Percentiles rank a stretch among this genome's conserved stretches.
These are phyloP conservation scores for Beauveria scarabaeidicola DNA, from an alignment of 2,329 filamentous ascomycete genomes.

Conservation along the genomic window DNA sequence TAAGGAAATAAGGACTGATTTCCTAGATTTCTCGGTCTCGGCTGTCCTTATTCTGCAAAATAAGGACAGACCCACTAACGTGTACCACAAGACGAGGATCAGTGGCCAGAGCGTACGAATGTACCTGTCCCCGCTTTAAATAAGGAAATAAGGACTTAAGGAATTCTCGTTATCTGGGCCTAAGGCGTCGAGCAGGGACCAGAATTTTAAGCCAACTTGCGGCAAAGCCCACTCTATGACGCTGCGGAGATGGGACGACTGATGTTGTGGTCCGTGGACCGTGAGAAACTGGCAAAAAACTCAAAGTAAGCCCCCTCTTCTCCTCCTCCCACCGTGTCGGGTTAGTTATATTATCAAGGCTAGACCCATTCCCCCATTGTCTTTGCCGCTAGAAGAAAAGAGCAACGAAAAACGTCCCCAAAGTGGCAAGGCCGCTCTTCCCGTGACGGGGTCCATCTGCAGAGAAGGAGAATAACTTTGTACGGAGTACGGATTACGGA, in stretches of 20 bases:
- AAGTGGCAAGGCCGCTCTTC: not conserved
- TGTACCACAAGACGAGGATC: too few relatives aligned
- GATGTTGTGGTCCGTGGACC: not conserved
- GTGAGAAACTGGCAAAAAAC: not conserved
- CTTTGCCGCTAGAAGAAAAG: not conserved
- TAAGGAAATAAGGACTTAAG: too few relatives aligned
- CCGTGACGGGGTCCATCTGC: conserved; percentile 1
- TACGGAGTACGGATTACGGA: too few relatives aligned
- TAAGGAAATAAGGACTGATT: too few relatives aligned
- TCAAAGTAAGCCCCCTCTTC: not conserved
- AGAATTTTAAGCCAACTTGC: too few relatives aligned
- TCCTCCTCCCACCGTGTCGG: not conserved
- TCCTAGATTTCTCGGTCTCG: too few relatives aligned
- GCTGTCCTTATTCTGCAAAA: too few relatives aligned
- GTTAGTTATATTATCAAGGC: not conserved
- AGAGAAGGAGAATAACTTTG: not conserved
- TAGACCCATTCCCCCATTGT: not conserved
- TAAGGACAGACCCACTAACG: too few relatives aligned
- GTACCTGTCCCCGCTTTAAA: too few relatives aligned
- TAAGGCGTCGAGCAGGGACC: not conserved
- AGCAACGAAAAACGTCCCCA: not conserved
- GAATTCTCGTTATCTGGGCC: too few relatives aligned
- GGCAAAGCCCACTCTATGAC: not conserved
- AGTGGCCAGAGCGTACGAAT: too few relatives aligned
- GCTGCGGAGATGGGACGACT: conserved; percentile 2